These are phyloP conservation scores for Inga leiocalycina DNA, from an alignment of 306 rosid species.

Conservation along the genomic window DNA sequence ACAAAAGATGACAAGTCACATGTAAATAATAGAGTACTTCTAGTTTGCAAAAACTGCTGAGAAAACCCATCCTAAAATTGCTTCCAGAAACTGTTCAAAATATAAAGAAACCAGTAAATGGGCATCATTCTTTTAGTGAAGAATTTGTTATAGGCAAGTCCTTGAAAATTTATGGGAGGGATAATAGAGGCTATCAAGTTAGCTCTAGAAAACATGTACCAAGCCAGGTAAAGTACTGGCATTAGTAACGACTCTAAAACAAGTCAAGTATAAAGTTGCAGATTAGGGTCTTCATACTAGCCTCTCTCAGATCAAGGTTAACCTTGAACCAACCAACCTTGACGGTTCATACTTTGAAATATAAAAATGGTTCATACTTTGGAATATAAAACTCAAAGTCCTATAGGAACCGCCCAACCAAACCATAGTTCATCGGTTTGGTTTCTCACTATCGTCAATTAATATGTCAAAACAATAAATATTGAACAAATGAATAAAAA, in stretches of 20 bases:
- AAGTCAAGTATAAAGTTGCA: not conserved
- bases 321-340: not conserved
- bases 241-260: not conserved
- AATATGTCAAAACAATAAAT: not conserved
- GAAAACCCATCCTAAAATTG: not conserved
- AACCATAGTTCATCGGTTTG: not conserved
- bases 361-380: not conserved
- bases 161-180: not conserved
- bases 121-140: not conserved
- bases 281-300: not conserved
- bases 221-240: not conserved
- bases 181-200: not conserved
- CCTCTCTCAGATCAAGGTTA: not conserved
- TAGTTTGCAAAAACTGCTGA: not conserved
- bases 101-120: not conserved
- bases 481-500: not conserved
- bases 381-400: not conserved
- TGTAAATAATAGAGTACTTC: not conserved
- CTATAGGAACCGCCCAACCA: not conserved
- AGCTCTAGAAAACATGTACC: not conserved
- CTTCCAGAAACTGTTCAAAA: not conserved
- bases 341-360: not conserved
- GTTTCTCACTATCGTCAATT: not conserved
- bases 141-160: not conserved
- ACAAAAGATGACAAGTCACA: not conserved